A percentile compares a stretch with the other conserved stretches of the same genome.
phyloP scores from a whole-genome alignment of 2,329 filamentous ascomycete species.

The Colletotrichum sp. region DNA sequence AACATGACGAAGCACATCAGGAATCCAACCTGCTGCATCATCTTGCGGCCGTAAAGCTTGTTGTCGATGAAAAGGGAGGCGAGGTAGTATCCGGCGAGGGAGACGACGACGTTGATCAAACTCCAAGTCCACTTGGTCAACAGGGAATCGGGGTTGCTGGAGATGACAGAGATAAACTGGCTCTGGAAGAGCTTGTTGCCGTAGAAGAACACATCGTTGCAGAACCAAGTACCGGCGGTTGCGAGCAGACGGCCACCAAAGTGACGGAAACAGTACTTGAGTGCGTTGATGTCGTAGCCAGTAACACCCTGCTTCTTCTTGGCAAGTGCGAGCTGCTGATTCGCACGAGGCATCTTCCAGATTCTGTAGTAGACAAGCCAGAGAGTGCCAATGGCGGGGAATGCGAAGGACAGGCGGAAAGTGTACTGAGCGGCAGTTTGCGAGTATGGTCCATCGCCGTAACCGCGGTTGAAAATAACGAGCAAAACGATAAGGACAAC shows the following conservation, averaged over 20 bases:
- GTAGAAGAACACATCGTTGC: constrained; percentile 99
- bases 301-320: constrained; percentile 84
- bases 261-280: constrained; percentile 78
- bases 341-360: constrained; percentile 91
- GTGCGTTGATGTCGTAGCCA: constrained; percentile 87
- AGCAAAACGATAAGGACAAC: constrained; percentile 85
- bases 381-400: constrained; percentile 87
- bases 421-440: constrained; percentile 82
- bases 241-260: constrained; percentile 88
- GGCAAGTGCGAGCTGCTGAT: constrained; percentile 78
- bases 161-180: constrained; percentile 86
- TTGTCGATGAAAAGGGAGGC: constrained; percentile 91
- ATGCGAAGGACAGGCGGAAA: constrained; percentile 90
- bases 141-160: constrained; percentile 70
- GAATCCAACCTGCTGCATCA: constrained; percentile 96
- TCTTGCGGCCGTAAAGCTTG: constrained; percentile 95
- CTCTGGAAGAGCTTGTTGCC: constrained; percentile 98
- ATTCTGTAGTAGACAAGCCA: constrained; percentile 97
- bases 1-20: constrained; percentile 93
- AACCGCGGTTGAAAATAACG: constrained; percentile 69
- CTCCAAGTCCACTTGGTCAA: constrained; percentile 93
- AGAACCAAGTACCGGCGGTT: constrained; percentile 90
- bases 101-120: constrained; percentile 87
- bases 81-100: constrained; percentile 86
- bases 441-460: constrained; percentile 79